phyloP scores from a whole-genome alignment of 768 basidiomycete genomes.

The Hygrocybe punicea region DNA sequence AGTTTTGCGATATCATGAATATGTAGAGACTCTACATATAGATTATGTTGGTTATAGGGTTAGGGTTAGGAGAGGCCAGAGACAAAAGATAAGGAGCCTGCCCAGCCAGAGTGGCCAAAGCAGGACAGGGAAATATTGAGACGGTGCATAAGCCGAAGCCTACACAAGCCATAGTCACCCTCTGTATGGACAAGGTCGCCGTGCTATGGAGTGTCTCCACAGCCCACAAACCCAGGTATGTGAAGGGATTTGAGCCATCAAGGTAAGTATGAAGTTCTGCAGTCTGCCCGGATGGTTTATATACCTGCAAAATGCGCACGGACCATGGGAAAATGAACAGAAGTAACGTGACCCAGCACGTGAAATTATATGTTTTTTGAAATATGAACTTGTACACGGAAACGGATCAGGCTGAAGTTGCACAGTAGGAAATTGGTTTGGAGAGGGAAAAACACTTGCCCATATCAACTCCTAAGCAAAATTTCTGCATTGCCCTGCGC shows the following conservation, averaged over 20 bases:
- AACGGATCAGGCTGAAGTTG: no score
- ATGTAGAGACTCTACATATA: no score
- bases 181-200: slow-evolving; percentile 54
- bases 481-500: slow-evolving; percentile 53
- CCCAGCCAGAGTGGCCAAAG: slow-evolving; percentile 60
- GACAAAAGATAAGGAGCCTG: slow-evolving; percentile 18
- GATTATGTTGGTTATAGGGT: no score
- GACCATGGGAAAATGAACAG: neutral
- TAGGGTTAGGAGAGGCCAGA: slow-evolving; percentile 30
- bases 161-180: slow-evolving; percentile 55
- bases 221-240: slow-evolving; percentile 41
- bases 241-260: slow-evolving; percentile 48
- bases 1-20: no score
- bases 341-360: no score
- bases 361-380: no score
- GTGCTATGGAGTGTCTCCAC: slow-evolving; percentile 48
- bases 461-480: neutral
- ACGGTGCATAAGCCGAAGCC: slow-evolving; percentile 74
- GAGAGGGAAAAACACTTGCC: no score
- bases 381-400: no score
- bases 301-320: slow-evolving; percentile 6
- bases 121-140: slow-evolving; percentile 77
- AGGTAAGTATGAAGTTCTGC: slow-evolving; percentile 42
- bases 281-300: slow-evolving; percentile 20
- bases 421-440: no score